phyloP scores from a whole-genome alignment of 805 yeast species.

The Kodamaea jinghongensis region DNA sequence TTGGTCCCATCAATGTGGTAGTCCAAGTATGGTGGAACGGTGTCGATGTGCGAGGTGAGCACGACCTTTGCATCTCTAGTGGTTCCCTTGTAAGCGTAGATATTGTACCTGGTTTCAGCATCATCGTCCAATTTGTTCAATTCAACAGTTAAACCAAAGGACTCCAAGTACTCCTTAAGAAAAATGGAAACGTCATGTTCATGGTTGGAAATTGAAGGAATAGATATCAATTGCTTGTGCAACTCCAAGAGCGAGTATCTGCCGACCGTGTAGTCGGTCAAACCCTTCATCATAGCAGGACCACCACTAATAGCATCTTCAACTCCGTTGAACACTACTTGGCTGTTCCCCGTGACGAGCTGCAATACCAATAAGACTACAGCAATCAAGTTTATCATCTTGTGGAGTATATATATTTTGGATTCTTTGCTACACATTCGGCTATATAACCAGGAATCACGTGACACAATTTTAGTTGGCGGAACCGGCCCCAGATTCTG shows the following conservation, averaged over 20 bases:
- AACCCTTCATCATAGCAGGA: no score
- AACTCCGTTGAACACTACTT: no score
- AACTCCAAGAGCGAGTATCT: slow-evolving; percentile 20
- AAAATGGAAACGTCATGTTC: slow-evolving; percentile 37
- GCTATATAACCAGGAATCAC: no score
- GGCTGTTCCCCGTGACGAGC: no score
- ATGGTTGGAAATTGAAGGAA: slow-evolving; percentile 25
- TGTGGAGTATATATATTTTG: no score
- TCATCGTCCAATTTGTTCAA: slow-evolving; percentile 27
- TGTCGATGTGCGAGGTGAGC: slow-evolving; percentile 66
- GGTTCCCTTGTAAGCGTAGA: slow-evolving; percentile 55
- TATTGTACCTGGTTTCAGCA: slow-evolving; percentile 39
- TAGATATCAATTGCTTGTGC: slow-evolving; percentile 24
- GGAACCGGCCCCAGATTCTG: no score
- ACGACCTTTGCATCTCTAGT: slow-evolving; percentile 47
- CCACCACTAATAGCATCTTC: no score
- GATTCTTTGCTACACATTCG: no score
- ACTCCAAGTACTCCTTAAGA: slow-evolving; percentile 36
- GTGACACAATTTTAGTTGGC: no score
- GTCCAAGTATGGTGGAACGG: slow-evolving; percentile 65
- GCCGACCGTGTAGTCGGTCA: slow-evolving; percentile 11
- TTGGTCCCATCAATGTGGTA: slow-evolving; percentile 47
- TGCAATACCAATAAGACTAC: no score
- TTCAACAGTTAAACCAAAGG: slow-evolving; percentile 54
- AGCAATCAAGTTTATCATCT: no score